These are phyloP conservation scores for Balamuthia mandrillaris DNA, from an alignment of 208 protist species.

Conservation along the genomic window DNA sequence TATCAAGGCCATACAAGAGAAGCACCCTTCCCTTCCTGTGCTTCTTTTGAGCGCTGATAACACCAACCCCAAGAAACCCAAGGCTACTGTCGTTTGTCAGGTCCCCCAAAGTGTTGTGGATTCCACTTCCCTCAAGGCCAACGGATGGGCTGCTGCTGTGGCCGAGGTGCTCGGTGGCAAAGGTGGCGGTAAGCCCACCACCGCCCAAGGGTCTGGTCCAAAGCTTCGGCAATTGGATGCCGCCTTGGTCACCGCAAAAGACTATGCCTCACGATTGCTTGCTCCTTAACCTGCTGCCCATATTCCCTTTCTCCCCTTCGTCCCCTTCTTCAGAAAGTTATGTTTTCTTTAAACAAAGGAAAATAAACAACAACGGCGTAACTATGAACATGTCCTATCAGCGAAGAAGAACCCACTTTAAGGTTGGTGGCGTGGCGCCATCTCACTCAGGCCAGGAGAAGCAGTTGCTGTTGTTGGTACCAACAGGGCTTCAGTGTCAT, in stretches of 20 bases:
- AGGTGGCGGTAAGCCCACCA: slow-evolving; percentile 60
- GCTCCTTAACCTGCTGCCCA: no score
- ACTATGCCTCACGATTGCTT: no score
- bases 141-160: slow-evolving; percentile 53
- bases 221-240: slow-evolving; percentile 27
- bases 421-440: no score
- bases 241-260: slow-evolving; percentile 35
- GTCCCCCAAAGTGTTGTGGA: neutral
- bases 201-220: slow-evolving; percentile 54
- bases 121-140: slow-evolving; percentile 1
- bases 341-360: no score
- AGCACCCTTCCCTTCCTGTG: slow-evolving; percentile 31
- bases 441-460: neutral
- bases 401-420: no score
- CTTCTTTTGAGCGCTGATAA: slow-evolving; percentile 24
- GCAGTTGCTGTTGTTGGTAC: neutral
- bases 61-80: neutral
- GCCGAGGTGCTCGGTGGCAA: slow-evolving; percentile 49
- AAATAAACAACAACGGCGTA: no score
- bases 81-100: neutral
- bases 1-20: slow-evolving; percentile 32
- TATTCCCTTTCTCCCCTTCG: no score
- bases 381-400: no score
- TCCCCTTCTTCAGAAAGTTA: no score
- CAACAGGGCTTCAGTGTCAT: neutral